Conservation (phyloP, 2,329 filamentous ascomycete genomes). For the Ophiostoma quercus region DNA sequence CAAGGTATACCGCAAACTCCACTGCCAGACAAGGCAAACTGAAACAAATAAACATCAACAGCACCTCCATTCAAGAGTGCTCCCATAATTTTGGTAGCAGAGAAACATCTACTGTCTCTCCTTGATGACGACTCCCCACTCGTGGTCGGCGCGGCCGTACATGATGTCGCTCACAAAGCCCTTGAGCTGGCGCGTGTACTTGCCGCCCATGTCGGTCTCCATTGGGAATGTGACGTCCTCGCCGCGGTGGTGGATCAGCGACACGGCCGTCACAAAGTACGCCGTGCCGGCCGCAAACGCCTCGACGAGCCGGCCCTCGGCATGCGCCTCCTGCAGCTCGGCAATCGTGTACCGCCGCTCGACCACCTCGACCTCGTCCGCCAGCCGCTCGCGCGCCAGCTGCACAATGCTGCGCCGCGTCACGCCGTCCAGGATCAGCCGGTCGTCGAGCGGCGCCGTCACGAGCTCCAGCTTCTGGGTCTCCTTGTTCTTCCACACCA, state of each 20-base stretch:
- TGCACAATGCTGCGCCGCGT: slow-evolving; percentile 78
- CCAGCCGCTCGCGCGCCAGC: slow-evolving; percentile 60
- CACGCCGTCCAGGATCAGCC: slow-evolving; percentile 81
- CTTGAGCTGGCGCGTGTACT: slow-evolving; percentile 60
- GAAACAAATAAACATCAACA: background rate
- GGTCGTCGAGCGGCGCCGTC: slow-evolving; percentile 76
- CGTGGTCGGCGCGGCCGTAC: slow-evolving; percentile 63
- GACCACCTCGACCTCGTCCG: slow-evolving; percentile 60
- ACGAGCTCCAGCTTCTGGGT: slow-evolving; percentile 62
- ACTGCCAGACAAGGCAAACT: background rate
- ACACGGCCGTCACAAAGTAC: slow-evolving; percentile 67
- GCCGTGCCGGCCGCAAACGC: slow-evolving; percentile 85
- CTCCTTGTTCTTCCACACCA: slow-evolving; percentile 69
- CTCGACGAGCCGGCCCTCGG: slow-evolving; percentile 74
- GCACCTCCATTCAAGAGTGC: background rate
- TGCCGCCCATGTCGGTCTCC: slow-evolving; percentile 46
- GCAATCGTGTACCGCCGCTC: slow-evolving; percentile 79
- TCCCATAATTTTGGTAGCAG: background rate
- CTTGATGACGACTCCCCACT: slow-evolving; percentile 64
- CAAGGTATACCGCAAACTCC: background rate
- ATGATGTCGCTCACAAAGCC: slow-evolving; percentile 65
- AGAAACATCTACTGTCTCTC: slow-evolving; percentile 38
- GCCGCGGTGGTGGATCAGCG: slow-evolving; percentile 62
- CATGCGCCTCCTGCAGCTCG: slow-evolving; percentile 66
- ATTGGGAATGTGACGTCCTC: slow-evolving; percentile 59